Evolutionary conservation across 805 yeast genomes (phyloP), one percentile per base, ranked within the genome.

Genomic region (Brettanomyces custersianus): DNA sequence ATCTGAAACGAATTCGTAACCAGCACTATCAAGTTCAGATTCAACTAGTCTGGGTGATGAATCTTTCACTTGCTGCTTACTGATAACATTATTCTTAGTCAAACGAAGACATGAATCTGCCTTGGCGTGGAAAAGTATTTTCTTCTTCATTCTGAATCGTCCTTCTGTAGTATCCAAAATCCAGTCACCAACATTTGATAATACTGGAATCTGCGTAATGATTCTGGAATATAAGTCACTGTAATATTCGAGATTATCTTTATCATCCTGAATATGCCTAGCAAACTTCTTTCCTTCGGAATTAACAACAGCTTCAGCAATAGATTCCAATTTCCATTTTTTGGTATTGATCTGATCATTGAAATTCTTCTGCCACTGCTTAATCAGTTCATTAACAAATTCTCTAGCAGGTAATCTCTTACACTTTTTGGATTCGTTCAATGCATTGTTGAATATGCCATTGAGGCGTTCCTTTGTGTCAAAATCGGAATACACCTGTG

Each of bases 151-250:
- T 43, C 90, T 59, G 45, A 78, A 76, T 20, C 67, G 62, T 23
- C 84, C 82, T 51, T 85, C 94, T 34, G 79, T 74, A 21, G 70
- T 68, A 49, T 83, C 94, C 8, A 84, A 55, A 2, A 65, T 53
- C 70, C 77, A 78, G 5, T 41, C 49, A 4, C 42, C 37, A 2
- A 45, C 44, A 15, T 44, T 40, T 2, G 40, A 41, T 2, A 47
- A 49, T 13, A 40, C 26, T 2, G 54, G 51, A 2, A 45, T 24
- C 21, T 42, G 77, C 4, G 60, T 40, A 36, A 68, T 72, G 36
- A 76, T 47, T 7, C 60, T 50, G 36, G 69, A 66, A 51, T 77
- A 80, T 27, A 61, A 56, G 0, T 68, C 48, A 4, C 71, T 57
- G 45, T 65, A 70, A 40, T 65, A 71, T 20, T 66, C 63, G 11